These are phyloP conservation scores for Ballota nigra DNA, from an alignment of 257 asterid species.

Conservation along the genomic window DNA sequence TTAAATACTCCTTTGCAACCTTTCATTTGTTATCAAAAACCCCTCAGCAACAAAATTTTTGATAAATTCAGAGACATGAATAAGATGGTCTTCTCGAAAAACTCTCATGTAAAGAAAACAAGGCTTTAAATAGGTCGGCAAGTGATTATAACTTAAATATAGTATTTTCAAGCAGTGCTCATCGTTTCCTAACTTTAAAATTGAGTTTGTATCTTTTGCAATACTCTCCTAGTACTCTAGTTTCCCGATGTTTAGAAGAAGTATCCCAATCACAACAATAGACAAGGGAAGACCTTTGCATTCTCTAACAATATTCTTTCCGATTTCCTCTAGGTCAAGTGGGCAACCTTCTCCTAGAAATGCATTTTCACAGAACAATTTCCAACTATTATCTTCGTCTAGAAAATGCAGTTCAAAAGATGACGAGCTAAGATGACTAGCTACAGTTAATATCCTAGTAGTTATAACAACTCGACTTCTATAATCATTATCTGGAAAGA, in stretches of 20 bases:
- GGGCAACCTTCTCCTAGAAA: too few species aligned
- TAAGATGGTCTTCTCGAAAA: background rate
- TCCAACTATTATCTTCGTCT: too few species aligned
- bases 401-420: too few species aligned
- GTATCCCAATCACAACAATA: constrained; percentile 9
- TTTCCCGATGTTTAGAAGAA: background rate
- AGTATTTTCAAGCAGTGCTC: background rate
- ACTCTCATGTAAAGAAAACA: constrained; percentile 2
- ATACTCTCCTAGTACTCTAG: background rate
- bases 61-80: background rate
- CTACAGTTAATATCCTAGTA: too few species aligned
- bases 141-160: background rate
- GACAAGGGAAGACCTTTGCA: constrained; percentile 11
- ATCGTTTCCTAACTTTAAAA: background rate
- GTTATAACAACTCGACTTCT: too few species aligned
- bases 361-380: too few species aligned
- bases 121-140: too few species aligned
- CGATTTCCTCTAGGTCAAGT: background rate
- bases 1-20: background rate
- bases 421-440: too few species aligned
- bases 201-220: background rate
- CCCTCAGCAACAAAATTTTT: constrained; percentile 11
- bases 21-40: background rate
- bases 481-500: background rate
- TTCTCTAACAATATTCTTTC: background rate